Percentiles rank a stretch among this genome's conserved stretches.
Evolutionary conservation across 768 basidiomycete species (phyloP).

Genomic region (Clathrus columnatus): DNA sequence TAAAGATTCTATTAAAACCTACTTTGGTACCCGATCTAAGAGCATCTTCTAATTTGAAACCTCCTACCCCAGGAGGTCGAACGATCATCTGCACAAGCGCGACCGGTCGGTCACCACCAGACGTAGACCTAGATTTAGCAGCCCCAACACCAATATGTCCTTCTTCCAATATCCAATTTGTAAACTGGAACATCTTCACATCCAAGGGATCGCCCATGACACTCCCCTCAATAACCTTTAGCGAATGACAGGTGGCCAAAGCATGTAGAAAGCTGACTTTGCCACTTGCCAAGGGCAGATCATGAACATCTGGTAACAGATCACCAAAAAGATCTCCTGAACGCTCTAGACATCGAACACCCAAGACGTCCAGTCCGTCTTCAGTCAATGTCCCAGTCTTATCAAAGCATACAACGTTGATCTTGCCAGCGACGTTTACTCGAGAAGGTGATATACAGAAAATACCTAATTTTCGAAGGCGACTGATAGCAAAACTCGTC

Average conservation of each 20-base stretch:
- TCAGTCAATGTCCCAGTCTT: conserved; percentile 98
- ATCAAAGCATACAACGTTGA: conserved; percentile 98
- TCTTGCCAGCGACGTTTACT: conserved; percentile 90
- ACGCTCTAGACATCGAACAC: conserved; percentile 80
- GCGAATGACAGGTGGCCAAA: conserved; percentile 90
- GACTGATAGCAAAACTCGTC: conserved; percentile 86
- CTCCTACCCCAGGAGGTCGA: conserved; percentile 85
- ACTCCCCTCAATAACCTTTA: conserved; percentile 82
- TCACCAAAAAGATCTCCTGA: conserved; percentile 77
- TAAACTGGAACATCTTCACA: conserved; percentile 97
- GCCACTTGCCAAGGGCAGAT: conserved; percentile 59
- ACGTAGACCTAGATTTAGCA: conserved; percentile 50
- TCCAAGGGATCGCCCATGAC: conserved; percentile 95
- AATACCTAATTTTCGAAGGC: conserved; percentile 79
- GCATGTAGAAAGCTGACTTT: conserved; percentile 88
- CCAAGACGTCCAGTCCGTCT: conserved; percentile 94
- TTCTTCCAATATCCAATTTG: conserved; percentile 93
- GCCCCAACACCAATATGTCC: conserved; percentile 61
- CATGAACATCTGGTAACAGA: conserved; percentile 76
- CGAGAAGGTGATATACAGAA: conserved; percentile 96
- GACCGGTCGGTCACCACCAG: conserved; percentile 57
- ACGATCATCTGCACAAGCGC: conserved; percentile 95
- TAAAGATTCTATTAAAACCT: conserved; percentile 12
- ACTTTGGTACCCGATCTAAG: conserved; percentile 78
- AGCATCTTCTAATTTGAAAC: conserved; percentile 90